Evolutionary conservation across 495 filamentous ascomycete species (phyloP).

Genomic region (Oleoguttula mirabilis): DNA sequence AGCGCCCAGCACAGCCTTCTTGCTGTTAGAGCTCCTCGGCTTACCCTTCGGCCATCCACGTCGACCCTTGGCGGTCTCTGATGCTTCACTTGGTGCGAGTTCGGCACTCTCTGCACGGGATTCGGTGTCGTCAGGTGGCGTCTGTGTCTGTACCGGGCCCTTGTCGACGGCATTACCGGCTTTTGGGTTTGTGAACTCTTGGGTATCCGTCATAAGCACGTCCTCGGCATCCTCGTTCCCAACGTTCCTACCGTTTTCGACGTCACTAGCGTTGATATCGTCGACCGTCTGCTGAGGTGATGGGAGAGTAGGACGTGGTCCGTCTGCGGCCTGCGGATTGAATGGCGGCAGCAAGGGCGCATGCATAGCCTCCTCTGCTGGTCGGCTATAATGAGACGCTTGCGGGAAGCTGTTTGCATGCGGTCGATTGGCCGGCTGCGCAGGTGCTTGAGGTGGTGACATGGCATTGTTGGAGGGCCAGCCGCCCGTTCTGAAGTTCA

Average conservation of each 20-base stretch:
- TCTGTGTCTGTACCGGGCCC: conserved; percentile 19
- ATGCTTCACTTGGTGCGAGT: conserved; percentile 6
- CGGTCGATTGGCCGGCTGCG: conserved; percentile 5
- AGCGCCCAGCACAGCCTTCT: too few species aligned
- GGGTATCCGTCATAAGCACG: background rate
- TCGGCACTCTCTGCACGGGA: conserved; percentile 8
- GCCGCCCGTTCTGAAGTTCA: conserved; percentile 20
- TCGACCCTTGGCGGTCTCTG: conserved; percentile 20
- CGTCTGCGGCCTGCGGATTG: background rate
- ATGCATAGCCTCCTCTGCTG: background rate
- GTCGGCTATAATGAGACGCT: background rate
- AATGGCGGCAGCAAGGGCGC: conserved; percentile 9
- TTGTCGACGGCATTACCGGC: background rate
- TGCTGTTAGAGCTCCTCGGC: conserved; percentile 26
- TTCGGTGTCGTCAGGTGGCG: conserved; percentile 18
- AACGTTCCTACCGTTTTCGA: too few species aligned
- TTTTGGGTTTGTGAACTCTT: background rate
- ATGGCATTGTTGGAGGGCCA: conserved; percentile 7
- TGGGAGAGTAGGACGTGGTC: background rate
- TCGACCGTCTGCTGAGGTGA: conserved; percentile 2
- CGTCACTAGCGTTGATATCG: too few species aligned
- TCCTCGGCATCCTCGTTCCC: background rate
- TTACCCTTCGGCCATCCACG: conserved; percentile 34
- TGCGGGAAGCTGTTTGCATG: conserved; percentile 20
- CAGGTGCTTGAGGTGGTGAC: conserved; percentile 3